A percentile compares a stretch with the other conserved stretches of the same genome.
These are phyloP conservation scores for Lolium perenne DNA, from an alignment of 176 grass and related monocot species.

Conservation along the genomic window DNA sequence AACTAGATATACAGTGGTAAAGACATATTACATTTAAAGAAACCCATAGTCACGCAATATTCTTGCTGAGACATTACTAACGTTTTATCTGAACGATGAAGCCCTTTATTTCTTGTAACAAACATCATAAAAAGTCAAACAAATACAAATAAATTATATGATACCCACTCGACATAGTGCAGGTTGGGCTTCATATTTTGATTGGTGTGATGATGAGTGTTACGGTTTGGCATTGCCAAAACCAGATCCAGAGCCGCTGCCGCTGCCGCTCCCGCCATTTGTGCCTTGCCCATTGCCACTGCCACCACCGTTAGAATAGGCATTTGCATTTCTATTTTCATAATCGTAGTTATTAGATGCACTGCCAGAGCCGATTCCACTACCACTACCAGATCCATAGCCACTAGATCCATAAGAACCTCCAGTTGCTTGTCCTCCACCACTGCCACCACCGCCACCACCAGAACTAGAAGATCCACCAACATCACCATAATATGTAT, in stretches of 20 bases:
- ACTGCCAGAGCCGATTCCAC: neutral
- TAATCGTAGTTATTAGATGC: neutral
- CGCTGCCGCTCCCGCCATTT: neutral
- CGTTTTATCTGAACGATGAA: neutral
- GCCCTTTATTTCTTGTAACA: too few species aligned
- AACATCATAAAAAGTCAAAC: neutral
- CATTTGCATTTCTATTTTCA: neutral
- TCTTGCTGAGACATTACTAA: neutral
- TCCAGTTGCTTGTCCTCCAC: neutral
- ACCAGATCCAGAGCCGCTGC: conserved; percentile 10
- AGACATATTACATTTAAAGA: neutral
- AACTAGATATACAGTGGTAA: neutral
- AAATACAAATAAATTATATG: neutral
- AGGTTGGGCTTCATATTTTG: neutral
- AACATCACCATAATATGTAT: neutral
- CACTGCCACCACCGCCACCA: neutral
- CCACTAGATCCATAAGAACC: conserved; percentile 10
- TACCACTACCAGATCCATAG: neutral
- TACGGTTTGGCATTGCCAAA: neutral
- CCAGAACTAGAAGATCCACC: neutral
- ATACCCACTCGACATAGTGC: neutral
- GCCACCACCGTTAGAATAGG: conserved; percentile 3
- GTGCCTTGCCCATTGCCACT: neutral
- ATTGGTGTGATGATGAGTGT: neutral
- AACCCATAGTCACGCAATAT: neutral